Evolutionary conservation across 2,329 filamentous ascomycete genomes (phyloP), one percentile per base, ranked within the genome.

Genomic region (Hirsutella thompsonii): DNA sequence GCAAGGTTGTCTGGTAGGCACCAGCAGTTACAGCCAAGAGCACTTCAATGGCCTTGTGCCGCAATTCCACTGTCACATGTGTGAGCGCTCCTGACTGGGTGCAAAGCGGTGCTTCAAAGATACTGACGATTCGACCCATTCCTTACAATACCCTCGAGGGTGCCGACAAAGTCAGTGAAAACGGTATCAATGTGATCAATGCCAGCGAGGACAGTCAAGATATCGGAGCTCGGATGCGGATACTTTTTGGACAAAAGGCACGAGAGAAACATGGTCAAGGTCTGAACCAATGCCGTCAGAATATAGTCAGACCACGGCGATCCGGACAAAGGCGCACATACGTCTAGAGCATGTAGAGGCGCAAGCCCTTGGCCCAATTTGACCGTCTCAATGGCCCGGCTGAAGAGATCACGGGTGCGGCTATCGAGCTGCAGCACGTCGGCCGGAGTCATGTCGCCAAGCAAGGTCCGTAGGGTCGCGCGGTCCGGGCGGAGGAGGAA

Each of bases 1-100:
- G 73, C 19, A 98, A 70, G 37, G 87, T 92, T 4, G 92, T 96
- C 62, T 94, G 88, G 59, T 95, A 96, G 42, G 89, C 89, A n/a
- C 90, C 89, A 9, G 89, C 86, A 6, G 87, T 84, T 42, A 94
- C 79, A 13, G 88, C 82, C 44, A 95, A 72, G 8, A 89, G 79
- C 35, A 86, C 81, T 51, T 84, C 74, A 23, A 95, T 75, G 8
- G 89, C 90, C 56, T 85, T 88, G 49, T 80, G 73, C 43, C 89
- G 80, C 39, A 92, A 57, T 32, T 83, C 75, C 54, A 83, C 83
- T 89, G 49, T 6, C 40, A 14, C 14, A 36, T 5, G 30, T 5
- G 5, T 33, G 36, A 35, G 29, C 18, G 30, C 6, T 11, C 5
- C 8, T 28, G 20, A 14, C 4, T 14, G 11, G 10, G 19, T 21